Conservation (phyloP, 2,329 filamentous ascomycete genomes). For the Gaeumannomyces sp. region DNA sequence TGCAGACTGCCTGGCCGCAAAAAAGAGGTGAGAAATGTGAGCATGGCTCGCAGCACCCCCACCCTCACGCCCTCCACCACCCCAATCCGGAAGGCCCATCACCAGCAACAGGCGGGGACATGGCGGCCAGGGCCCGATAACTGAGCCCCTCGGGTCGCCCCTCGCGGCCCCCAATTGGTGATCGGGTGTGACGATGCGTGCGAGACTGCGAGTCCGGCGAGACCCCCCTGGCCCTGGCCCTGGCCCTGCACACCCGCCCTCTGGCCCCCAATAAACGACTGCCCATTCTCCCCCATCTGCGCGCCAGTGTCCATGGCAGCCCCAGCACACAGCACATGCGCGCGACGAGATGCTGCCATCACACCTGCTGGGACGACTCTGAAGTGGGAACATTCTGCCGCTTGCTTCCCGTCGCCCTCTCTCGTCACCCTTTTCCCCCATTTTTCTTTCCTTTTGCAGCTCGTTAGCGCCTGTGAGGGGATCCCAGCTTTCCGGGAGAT, state of each 20-base stretch:
- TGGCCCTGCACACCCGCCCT: neutral
- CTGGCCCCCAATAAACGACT: neutral
- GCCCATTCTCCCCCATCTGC: neutral
- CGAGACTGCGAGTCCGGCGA: neutral
- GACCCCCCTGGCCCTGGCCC: neutral
- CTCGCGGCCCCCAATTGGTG: neutral
- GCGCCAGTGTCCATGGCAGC: too few species aligned
- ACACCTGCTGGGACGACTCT: neutral
- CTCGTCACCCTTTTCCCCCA: neutral
- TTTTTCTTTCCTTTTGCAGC: neutral
- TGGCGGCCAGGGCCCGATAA: neutral
- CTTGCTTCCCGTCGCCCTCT: neutral
- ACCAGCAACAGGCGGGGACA: neutral
- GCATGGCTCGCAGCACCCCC: too few species aligned
- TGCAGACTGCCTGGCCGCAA: too few species aligned
- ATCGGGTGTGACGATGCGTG: neutral
- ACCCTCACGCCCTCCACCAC: neutral
- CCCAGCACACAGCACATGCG: neutral
- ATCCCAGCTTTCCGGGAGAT: neutral
- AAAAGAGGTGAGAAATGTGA: too few species aligned
- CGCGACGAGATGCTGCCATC: neutral
- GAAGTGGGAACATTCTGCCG: neutral
- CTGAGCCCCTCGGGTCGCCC: neutral
- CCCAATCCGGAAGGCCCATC: neutral
- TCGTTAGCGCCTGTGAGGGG: neutral